These are phyloP conservation scores for Moesziomyces sp. DNA, from an alignment of 1,284 basidiomycete genomes.

Conservation along the genomic window DNA sequence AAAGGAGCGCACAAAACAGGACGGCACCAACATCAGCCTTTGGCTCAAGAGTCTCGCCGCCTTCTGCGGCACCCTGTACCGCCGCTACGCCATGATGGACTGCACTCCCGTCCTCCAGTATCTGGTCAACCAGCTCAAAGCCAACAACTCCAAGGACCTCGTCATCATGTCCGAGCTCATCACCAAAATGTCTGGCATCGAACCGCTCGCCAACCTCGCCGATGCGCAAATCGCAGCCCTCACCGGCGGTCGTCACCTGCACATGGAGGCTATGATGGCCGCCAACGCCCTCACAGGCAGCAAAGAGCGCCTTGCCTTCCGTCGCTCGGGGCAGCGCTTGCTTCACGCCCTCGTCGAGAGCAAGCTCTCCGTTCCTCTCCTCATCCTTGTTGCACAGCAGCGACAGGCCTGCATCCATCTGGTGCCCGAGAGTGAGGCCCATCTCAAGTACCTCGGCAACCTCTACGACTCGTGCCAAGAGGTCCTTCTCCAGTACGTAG, in stretches of 20 bases:
- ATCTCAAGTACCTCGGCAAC: conserved; percentile 64
- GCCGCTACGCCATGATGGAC: conserved; percentile 80
- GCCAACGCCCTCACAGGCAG: conserved; percentile 58
- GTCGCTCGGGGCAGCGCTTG: conserved; percentile 53
- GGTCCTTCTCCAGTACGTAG: conserved; percentile 64
- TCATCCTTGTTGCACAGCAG: conserved; percentile 65
- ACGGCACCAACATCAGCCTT: conserved; percentile 88
- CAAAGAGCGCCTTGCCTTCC: conserved; percentile 49
- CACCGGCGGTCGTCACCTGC: conserved; percentile 86
- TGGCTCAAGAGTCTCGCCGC: conserved; percentile 90
- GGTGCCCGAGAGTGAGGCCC: conserved; percentile 58
- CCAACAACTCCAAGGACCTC: conserved; percentile 82
- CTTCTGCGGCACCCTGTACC: conserved; percentile 91
- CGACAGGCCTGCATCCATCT: conserved; percentile 63
- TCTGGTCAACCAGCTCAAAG: conserved; percentile 83
- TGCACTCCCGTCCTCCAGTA: conserved; percentile 87
- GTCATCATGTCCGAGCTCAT: conserved; percentile 91
- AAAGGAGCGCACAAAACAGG: conserved; percentile 86
- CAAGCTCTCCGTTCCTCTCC: conserved; percentile 57
- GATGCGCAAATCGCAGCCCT: conserved; percentile 88
- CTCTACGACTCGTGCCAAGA: conserved; percentile 64
- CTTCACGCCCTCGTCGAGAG: conserved; percentile 47
- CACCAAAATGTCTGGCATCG: conserved; percentile 93
- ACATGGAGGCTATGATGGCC: conserved; percentile 78
- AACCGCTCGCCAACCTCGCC: conserved; percentile 75